Evolutionary conservation across 768 basidiomycete genomes (phyloP).

Genomic region (Lentinula edodes): DNA sequence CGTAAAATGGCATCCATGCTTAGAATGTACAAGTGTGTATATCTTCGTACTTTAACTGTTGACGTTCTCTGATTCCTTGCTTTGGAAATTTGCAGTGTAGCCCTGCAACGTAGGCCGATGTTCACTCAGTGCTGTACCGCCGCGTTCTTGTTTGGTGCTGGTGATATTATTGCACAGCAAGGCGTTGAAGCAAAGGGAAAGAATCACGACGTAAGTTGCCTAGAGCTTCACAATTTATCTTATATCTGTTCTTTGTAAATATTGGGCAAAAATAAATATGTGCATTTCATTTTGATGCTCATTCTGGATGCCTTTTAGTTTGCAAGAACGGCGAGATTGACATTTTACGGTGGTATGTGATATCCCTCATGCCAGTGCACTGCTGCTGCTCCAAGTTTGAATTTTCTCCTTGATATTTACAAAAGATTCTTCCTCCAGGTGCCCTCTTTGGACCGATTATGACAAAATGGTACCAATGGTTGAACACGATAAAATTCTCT

Average conservation of each 20-base stretch:
- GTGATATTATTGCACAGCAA: slow-evolving; percentile 86
- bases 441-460: slow-evolving; percentile 75
- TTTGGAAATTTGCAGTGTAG: slow-evolving; percentile 32
- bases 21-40: slow-evolving; percentile 34
- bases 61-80: neutral
- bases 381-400: too few relatives aligned
- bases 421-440: slow-evolving; percentile 26
- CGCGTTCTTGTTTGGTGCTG: slow-evolving; percentile 62
- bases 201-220: slow-evolving; percentile 67
- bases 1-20: slow-evolving; percentile 38
- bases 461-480: slow-evolving; percentile 75
- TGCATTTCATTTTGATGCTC: neutral
- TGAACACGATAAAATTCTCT: slow-evolving; percentile 67
- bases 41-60: neutral
- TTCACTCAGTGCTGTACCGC: slow-evolving; percentile 60
- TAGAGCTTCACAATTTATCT: neutral
- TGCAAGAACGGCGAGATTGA: slow-evolving; percentile 55
- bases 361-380: neutral
- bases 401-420: too few relatives aligned
- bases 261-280: neutral
- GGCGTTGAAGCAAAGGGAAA: slow-evolving; percentile 65
- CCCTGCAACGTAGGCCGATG: slow-evolving; percentile 58
- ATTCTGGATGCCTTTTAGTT: slow-evolving; percentile 29
- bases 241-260: neutral
- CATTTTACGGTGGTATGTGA: slow-evolving; percentile 65